phyloP scores from a whole-genome alignment of 441 rosid genomes.

The Rhodomyrtus psidioides region DNA sequence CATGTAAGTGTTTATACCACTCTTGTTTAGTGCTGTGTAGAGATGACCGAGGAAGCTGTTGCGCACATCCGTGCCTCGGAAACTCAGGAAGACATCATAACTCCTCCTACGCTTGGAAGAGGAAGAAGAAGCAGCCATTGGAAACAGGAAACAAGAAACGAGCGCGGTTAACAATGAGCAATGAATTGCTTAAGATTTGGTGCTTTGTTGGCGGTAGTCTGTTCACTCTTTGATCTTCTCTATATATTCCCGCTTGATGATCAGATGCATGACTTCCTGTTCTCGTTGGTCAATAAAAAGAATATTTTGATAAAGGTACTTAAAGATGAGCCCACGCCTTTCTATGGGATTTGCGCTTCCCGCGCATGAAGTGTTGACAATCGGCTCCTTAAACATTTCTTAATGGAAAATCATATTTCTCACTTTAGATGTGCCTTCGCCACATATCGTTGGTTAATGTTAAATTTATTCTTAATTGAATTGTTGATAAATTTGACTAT shows the following conservation, averaged over 20 bases:
- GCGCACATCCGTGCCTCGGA: not conserved
- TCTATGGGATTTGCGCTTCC: no score
- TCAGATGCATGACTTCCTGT: not conserved
- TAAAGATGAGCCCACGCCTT: no score
- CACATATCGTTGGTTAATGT: not conserved
- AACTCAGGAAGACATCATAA: not conserved
- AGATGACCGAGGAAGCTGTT: accelerated
- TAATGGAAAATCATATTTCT: no score
- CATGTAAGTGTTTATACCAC: not conserved
- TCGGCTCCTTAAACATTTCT: not conserved
- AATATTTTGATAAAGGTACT: no score
- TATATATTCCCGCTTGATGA: no score
- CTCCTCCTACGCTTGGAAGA: not conserved
- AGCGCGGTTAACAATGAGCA: accelerated
- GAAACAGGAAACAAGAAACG: accelerated
- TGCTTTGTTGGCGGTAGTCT: accelerated
- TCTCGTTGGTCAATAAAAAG: no score
- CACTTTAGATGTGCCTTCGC: no score
- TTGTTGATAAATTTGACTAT: no score
- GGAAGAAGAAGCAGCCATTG: no score
- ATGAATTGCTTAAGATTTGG: not conserved
- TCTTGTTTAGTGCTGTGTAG: accelerated
- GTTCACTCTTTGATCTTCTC: not conserved
- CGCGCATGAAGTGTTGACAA: no score
- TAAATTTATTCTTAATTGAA: no score